phyloP scores from a whole-genome alignment of 257 asterid species.

The Przewalskia tangutica region DNA sequence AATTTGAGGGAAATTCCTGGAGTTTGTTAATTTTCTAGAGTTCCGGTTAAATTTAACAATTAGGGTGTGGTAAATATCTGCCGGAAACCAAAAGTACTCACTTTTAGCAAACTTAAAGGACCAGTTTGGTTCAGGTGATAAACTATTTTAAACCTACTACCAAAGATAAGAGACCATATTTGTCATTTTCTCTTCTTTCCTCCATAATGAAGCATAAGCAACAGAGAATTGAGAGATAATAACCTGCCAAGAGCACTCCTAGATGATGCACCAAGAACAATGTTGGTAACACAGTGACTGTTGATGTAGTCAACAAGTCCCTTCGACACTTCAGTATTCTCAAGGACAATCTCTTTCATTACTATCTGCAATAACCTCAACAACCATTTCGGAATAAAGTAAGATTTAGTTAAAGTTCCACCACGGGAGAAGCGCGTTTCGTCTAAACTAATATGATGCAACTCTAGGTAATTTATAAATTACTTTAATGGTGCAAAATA shows the following conservation, averaged over 20 bases:
- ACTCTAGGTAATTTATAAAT: background rate
- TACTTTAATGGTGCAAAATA: background rate
- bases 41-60: no score
- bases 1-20: no score
- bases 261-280: slow-evolving; percentile 64
- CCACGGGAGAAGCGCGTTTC: background rate
- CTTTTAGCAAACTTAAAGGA: no score
- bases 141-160: no score
- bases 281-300: slow-evolving; percentile 26
- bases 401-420: background rate
- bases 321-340: slow-evolving; percentile 43
- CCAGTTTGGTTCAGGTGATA: no score
- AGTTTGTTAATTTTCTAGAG: no score
- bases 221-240: background rate
- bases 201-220: background rate
- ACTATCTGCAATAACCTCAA: slow-evolving; percentile 27
- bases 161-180: no score
- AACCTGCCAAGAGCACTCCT: slow-evolving; percentile 36
- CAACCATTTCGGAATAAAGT: background rate
- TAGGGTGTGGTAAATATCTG: no score
- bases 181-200: no score
- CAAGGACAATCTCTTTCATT: slow-evolving; percentile 42
- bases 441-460: background rate
- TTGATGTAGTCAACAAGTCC: slow-evolving; percentile 50
- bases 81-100: no score